Percentiles rank a stretch among this genome's conserved stretches.
Conservation (phyloP, 192 early-diverging fungal species). For the Coemansia asiatica region DNA sequence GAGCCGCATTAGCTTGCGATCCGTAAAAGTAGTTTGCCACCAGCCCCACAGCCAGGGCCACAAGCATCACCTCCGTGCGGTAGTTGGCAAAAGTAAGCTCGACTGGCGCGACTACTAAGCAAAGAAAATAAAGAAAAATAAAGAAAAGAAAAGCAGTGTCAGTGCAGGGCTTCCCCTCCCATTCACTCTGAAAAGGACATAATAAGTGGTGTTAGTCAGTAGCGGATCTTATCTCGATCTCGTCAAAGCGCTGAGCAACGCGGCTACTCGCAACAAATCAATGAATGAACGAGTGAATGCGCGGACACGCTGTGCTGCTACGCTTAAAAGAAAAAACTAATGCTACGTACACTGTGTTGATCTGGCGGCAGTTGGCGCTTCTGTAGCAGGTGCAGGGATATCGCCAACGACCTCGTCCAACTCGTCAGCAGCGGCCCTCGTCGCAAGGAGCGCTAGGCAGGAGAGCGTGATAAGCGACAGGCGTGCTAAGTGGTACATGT, state of each 20-base stretch:
- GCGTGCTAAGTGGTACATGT: slow-evolving; percentile 10
- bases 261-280: too few species aligned
- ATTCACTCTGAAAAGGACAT: too few species aligned
- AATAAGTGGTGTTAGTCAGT: too few species aligned
- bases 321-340: too few species aligned
- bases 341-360: slow-evolving; percentile 10
- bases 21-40: slow-evolving; percentile 56
- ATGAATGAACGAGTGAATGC: too few species aligned
- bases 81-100: slow-evolving; percentile 38
- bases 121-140: neutral
- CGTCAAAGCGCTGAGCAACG: too few species aligned
- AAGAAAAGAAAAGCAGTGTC: neutral
- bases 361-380: slow-evolving; percentile 3
- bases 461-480: slow-evolving; percentile 30
- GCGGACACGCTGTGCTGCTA: too few species aligned
- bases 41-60: slow-evolving; percentile 24
- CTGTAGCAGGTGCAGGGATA: slow-evolving; percentile 10
- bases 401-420: slow-evolving; percentile 39
- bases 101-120: neutral
- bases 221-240: too few species aligned
- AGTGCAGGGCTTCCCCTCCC: neutral
- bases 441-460: slow-evolving; percentile 24
- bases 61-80: slow-evolving; percentile 32
- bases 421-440: slow-evolving; percentile 37
- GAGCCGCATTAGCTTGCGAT: slow-evolving; percentile 34